Evolutionary conservation across 371 early-diverging fungal genomes (phyloP).

Genomic region (Mortierella sp.): DNA sequence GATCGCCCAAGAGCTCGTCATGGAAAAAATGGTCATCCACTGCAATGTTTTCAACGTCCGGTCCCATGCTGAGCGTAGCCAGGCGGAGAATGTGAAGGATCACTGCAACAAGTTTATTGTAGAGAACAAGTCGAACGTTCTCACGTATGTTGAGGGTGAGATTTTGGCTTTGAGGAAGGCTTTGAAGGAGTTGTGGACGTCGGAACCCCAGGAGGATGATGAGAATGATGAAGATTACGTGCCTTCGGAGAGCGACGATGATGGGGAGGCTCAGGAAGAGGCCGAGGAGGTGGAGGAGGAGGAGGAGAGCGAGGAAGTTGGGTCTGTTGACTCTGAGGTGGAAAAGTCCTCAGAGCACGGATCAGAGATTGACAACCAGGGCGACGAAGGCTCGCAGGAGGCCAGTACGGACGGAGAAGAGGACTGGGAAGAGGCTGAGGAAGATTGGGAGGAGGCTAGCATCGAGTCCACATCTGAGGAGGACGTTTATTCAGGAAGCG

Average conservation of each 20-base stretch:
- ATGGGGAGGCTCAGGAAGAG: not conserved
- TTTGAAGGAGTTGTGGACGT: not conserved
- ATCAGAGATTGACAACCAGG: too few relatives aligned
- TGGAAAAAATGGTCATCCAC: not conserved
- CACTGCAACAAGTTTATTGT: conserved; percentile 20
- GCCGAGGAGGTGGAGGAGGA: conserved; percentile 1
- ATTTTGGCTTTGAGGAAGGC: not conserved
- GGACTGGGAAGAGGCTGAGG: not conserved
- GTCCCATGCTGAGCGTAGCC: not conserved
- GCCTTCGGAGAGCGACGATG: not conserved
- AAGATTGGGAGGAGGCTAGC: not conserved
- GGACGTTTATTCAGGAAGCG: not conserved
- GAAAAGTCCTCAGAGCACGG: not conserved
- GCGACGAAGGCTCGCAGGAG: not conserved
- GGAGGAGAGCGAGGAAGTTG: not conserved
- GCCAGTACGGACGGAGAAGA: not conserved
- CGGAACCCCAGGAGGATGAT: not conserved
- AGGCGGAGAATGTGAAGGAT: conserved; percentile 8
- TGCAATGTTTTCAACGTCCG: conserved; percentile 27
- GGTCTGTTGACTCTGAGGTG: not conserved
- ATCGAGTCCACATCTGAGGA: not conserved
- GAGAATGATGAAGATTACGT: not conserved
- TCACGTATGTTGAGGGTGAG: conserved; percentile 18
- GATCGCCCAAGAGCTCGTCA: conserved; percentile 24
- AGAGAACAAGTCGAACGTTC: conserved; percentile 11